These are phyloP conservation scores for Blastomyces emzantsi DNA, from an alignment of 2,329 filamentous ascomycete species.

Conservation along the genomic window DNA sequence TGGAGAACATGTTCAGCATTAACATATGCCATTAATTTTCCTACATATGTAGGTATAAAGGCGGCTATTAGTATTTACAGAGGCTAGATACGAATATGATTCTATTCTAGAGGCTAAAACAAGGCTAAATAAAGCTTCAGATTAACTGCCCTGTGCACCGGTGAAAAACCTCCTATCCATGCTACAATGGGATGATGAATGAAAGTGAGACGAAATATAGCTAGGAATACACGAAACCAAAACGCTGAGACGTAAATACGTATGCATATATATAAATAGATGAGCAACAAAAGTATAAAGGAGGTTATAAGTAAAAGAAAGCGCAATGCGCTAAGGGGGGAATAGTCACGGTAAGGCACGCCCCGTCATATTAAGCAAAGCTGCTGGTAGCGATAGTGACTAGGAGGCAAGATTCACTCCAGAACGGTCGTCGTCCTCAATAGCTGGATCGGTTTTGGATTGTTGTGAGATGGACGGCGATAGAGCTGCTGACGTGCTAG, in stretches of 20 bases:
- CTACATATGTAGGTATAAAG: background rate
- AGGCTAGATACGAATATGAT: background rate
- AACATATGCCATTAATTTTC: background rate
- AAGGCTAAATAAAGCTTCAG: background rate
- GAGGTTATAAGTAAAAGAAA: background rate
- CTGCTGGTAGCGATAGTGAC: background rate
- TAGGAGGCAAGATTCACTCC: background rate
- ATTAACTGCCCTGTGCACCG: background rate
- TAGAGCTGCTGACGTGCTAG: background rate
- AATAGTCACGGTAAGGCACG: background rate
- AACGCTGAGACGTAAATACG: background rate
- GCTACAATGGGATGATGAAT: background rate
- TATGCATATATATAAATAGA: background rate
- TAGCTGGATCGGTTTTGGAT: background rate
- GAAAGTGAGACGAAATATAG: background rate
- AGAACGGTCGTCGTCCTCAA: background rate
- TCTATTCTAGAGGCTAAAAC: background rate
- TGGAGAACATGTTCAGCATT: background rate
- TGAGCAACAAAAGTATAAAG: background rate
- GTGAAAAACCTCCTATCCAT: background rate
- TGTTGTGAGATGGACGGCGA: background rate
- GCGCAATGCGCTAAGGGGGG: background rate
- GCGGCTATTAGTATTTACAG: background rate
- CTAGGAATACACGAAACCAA: slow-evolving; percentile 1
- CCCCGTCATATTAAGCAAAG: background rate